phyloP scores from a whole-genome alignment of 257 asterid species.

The Plantago major region DNA sequence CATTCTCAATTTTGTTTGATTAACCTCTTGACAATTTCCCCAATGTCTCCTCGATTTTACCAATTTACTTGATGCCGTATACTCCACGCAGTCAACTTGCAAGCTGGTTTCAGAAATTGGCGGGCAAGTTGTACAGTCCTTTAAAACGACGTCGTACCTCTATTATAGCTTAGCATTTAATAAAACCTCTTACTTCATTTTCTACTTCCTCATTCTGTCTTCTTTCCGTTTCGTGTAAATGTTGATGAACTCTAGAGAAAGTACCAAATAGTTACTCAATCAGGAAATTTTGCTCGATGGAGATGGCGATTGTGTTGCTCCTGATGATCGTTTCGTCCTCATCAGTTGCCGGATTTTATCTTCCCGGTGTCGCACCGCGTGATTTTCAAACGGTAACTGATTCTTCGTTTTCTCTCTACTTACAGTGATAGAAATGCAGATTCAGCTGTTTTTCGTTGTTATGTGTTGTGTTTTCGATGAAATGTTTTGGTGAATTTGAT shows the following conservation, averaged over 20 bases:
- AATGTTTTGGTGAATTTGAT: too few species aligned
- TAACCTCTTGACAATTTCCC: background rate
- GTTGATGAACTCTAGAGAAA: background rate
- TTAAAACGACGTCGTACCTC: conserved; percentile 13
- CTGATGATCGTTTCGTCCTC: conserved; percentile 21
- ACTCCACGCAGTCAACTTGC: conserved; percentile 32
- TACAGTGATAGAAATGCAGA: background rate
- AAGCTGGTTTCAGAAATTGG: conserved; percentile 6
- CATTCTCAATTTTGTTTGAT: background rate
- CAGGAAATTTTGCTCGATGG: conserved; percentile 8
- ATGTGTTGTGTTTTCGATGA: too few species aligned
- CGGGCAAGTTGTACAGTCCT: conserved; percentile 7
- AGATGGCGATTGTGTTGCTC: conserved; percentile 19
- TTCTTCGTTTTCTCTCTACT: background rate
- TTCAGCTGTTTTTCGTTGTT: too few species aligned
- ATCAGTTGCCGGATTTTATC: conserved; percentile 37
- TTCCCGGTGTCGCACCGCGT: conserved; percentile 52
- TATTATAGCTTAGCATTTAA: background rate
- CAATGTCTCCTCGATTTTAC: background rate
- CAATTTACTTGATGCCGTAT: conserved; percentile 22
- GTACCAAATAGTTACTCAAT: background rate
- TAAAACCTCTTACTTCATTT: background rate
- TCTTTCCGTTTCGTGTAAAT: conserved; percentile 1
- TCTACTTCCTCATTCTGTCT: conserved; percentile 4
- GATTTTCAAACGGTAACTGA: conserved; percentile 32